Percentiles rank a stretch among this genome's conserved stretches.
Evolutionary conservation across 306 rosid species (phyloP).

Genomic region (Cicer bijugum): DNA sequence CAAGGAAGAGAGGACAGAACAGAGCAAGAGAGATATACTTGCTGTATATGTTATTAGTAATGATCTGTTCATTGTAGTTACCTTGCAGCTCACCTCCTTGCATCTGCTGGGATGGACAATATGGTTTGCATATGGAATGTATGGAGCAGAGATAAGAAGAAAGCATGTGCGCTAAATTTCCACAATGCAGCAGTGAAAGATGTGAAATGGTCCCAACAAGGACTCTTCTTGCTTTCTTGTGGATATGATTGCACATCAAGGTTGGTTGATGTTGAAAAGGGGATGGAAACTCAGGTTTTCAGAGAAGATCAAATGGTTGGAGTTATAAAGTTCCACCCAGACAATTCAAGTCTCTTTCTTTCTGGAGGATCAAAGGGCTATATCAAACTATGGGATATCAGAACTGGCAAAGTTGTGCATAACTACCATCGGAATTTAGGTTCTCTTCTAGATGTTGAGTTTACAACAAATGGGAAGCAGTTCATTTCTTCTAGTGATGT

Average conservation of each 20-base stretch:
- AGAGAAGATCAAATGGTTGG: constrained; percentile 75
- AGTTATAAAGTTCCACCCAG: constrained; percentile 75
- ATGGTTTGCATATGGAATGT: constrained; percentile 77
- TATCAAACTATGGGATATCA: constrained; percentile 79
- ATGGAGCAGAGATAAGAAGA: constrained; percentile 82
- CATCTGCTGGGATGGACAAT: constrained; percentile 95
- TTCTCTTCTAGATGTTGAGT: constrained; percentile 85
- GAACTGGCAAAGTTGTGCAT: constrained; percentile 67
- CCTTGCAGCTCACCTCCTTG: constrained; percentile 94
- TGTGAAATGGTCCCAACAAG: constrained; percentile 79
- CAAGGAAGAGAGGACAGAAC: neutral
- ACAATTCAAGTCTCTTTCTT: constrained; percentile 67
- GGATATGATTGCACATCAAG: constrained; percentile 85
- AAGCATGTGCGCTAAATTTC: constrained; percentile 58
- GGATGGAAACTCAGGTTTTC: constrained; percentile 66
- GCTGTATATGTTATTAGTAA: constrained; percentile 48
- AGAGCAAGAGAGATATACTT: constrained; percentile 25
- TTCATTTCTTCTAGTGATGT: constrained; percentile 84
- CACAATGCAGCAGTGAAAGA: constrained; percentile 81
- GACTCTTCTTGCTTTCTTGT: constrained; percentile 75
- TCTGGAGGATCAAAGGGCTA: constrained; percentile 84
- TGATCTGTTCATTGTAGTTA: constrained; percentile 67
- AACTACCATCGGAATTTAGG: constrained; percentile 68
- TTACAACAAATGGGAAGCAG: constrained; percentile 65
- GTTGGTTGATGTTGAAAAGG: constrained; percentile 83